These are phyloP conservation scores for Blastomyces gilchristii DNA, from an alignment of 2,329 filamentous ascomycete species.

Conservation along the genomic window DNA sequence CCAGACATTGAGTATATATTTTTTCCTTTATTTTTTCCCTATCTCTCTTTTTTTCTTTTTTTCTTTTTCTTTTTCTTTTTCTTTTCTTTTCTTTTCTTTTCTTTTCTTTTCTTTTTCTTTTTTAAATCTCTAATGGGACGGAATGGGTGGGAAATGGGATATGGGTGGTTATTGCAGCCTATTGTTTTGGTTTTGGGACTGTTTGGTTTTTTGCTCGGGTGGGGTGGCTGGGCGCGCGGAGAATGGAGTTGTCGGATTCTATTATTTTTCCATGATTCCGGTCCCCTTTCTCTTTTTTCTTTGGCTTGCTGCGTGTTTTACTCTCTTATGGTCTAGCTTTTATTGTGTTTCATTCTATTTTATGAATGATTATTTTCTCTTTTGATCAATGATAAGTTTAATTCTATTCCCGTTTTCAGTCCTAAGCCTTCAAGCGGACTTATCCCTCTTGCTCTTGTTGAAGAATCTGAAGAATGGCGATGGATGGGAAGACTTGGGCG, in stretches of 20 bases:
- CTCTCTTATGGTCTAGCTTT: conserved; percentile 11
- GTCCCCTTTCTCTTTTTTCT: conserved; percentile 6
- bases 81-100: not conserved
- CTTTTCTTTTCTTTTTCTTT: not conserved
- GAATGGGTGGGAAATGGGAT: not conserved
- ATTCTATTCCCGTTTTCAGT: not conserved
- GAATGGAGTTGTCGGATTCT: conserved; percentile 6
- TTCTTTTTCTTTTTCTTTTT: not conserved
- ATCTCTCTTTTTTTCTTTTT: not conserved
- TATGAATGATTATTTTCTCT: conserved; percentile 2
- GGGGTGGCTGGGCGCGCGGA: not conserved
- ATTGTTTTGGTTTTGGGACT: not conserved
- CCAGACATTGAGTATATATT: not conserved
- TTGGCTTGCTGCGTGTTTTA: conserved; percentile 7
- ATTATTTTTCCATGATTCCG: conserved; percentile 4
- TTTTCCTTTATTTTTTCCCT: not conserved
- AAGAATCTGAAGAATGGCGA: not conserved
- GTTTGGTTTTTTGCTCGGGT: conserved; percentile 2
- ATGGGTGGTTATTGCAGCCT: not conserved
- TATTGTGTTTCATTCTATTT: conserved; percentile 3
- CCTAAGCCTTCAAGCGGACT: not conserved
- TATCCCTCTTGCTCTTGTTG: not conserved
- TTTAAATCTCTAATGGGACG: not conserved
- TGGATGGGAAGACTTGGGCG: not conserved
- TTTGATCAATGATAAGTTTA: conserved; percentile 5